Conservation (phyloP, 208 protist species). For the Entamoeba nuttalli region DNA sequence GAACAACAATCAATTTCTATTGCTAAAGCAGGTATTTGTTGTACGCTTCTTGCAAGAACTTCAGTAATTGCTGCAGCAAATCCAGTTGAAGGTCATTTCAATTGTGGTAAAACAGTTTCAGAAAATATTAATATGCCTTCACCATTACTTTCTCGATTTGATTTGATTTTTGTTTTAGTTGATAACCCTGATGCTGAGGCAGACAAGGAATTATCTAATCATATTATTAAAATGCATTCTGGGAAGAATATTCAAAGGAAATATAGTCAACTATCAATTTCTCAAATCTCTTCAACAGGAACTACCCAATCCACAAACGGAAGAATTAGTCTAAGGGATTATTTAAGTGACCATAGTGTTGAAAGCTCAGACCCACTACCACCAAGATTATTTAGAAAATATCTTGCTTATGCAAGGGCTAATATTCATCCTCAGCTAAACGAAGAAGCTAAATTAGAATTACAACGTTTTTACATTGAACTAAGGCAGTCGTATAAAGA, state of each 20-base stretch:
- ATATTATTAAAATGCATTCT: conserved; percentile 36
- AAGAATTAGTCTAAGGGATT: not conserved
- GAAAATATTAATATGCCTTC: conserved; percentile 73
- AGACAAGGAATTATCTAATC: conserved; percentile 62
- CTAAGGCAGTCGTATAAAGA: conserved; percentile 5
- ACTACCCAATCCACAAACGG: not conserved
- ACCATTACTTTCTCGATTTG: conserved; percentile 87
- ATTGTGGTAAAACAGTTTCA: conserved; percentile 48
- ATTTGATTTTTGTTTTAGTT: conserved; percentile 70
- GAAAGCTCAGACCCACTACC: not conserved
- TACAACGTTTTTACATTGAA: not conserved
- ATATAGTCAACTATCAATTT: not conserved
- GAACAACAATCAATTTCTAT: conserved; percentile 60
- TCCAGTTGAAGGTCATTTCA: conserved; percentile 67
- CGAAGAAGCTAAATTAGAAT: not conserved
- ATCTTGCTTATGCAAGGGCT: not conserved
- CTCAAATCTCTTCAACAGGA: not conserved
- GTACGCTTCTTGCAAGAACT: conserved; percentile 93
- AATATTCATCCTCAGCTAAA: not conserved
- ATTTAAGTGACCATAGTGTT: not conserved
- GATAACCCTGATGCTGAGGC: conserved; percentile 41
- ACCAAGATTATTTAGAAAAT: not conserved
- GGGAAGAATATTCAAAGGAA: not conserved
- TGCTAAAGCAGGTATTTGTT: conserved; percentile 89
- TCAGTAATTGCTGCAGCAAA: conserved; percentile 97